Conservation (phyloP, 805 yeast species). For the Ogataea wickerhamii region DNA sequence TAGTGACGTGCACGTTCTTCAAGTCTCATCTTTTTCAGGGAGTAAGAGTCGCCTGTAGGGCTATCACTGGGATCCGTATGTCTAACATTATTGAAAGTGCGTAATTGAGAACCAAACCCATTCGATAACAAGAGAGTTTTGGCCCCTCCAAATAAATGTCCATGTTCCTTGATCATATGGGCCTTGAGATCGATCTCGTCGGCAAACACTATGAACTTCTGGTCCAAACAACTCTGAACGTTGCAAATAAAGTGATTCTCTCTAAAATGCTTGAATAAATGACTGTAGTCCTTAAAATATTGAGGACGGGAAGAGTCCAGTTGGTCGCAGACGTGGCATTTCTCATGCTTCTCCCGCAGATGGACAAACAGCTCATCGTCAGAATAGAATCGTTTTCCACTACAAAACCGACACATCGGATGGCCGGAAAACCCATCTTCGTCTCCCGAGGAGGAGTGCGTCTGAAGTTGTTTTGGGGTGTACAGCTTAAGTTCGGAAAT, state of each 20-base stretch:
- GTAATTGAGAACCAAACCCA: slow-evolving; percentile 43
- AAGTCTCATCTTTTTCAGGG: slow-evolving; percentile 55
- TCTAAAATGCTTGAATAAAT: slow-evolving; percentile 71
- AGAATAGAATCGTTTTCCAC: slow-evolving; percentile 72
- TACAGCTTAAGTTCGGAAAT: slow-evolving; percentile 64
- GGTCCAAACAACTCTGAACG: slow-evolving; percentile 75
- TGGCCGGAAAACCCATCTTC: slow-evolving; percentile 80
- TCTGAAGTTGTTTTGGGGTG: slow-evolving; percentile 56
- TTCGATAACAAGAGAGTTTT: slow-evolving; percentile 37
- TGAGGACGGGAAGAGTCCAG: slow-evolving; percentile 57
- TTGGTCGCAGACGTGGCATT: slow-evolving; percentile 86
- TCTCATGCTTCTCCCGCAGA: slow-evolving; percentile 78
- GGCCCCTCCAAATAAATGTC: slow-evolving; percentile 48
- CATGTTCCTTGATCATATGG: slow-evolving; percentile 83
- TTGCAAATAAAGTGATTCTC: slow-evolving; percentile 73
- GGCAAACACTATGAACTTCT: slow-evolving; percentile 86
- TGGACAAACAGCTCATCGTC: slow-evolving; percentile 83
- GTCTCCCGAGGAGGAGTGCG: slow-evolving; percentile 75
- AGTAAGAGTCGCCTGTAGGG: slow-evolving; percentile 37
- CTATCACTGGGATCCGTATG: slow-evolving; percentile 17
- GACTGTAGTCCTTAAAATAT: slow-evolving; percentile 74
- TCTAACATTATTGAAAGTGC: slow-evolving; percentile 44
- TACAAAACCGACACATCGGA: slow-evolving; percentile 82
- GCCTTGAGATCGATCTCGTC: slow-evolving; percentile 84
- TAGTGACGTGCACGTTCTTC: slow-evolving; percentile 86